These are phyloP conservation scores for Acorus calamus DNA, from an alignment of 106 monocot genomes.

Conservation along the genomic window DNA sequence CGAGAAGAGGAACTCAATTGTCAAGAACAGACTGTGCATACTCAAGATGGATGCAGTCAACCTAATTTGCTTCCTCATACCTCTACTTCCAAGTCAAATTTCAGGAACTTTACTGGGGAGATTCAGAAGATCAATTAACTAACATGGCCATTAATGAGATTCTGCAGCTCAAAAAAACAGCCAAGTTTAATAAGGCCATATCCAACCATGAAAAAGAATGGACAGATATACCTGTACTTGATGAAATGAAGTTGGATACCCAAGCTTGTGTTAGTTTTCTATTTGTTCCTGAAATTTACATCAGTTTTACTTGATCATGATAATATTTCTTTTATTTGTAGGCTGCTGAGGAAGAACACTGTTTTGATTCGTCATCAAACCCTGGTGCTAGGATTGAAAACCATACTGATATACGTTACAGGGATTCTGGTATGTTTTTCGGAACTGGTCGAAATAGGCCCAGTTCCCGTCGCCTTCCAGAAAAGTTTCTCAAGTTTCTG, in stretches of 20 bases:
- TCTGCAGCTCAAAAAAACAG: constrained; percentile 42
- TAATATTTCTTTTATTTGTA: constrained; percentile 2
- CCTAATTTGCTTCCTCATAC: constrained; percentile 5
- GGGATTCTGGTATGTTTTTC: background rate
- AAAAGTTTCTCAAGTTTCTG: constrained; percentile 23
- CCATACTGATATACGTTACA: constrained; percentile 5
- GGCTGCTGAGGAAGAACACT: constrained; percentile 17
- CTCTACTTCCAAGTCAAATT: constrained; percentile 9
- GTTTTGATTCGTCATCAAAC: constrained; percentile 6
- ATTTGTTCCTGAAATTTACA: constrained; percentile 1
- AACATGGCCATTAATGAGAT: constrained; percentile 73
- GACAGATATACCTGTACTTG: constrained; percentile 10
- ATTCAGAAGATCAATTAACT: constrained; percentile 63
- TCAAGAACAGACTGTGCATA: background rate
- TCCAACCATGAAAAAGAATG: constrained; percentile 20
- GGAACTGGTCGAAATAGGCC: constrained; percentile 14
- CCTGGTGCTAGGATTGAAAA: constrained; percentile 7
- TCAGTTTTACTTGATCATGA: background rate
- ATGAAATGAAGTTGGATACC: constrained; percentile 10
- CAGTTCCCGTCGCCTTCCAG: constrained; percentile 17
- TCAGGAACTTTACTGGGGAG: constrained; percentile 42
- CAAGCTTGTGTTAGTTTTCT: constrained; percentile 22
- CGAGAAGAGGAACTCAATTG: background rate
- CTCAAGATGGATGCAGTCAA: constrained; percentile 2
- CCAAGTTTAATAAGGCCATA: constrained; percentile 29